phyloP scores from a whole-genome alignment of 2,329 filamentous ascomycete species.

The Microascus cirrosus region DNA sequence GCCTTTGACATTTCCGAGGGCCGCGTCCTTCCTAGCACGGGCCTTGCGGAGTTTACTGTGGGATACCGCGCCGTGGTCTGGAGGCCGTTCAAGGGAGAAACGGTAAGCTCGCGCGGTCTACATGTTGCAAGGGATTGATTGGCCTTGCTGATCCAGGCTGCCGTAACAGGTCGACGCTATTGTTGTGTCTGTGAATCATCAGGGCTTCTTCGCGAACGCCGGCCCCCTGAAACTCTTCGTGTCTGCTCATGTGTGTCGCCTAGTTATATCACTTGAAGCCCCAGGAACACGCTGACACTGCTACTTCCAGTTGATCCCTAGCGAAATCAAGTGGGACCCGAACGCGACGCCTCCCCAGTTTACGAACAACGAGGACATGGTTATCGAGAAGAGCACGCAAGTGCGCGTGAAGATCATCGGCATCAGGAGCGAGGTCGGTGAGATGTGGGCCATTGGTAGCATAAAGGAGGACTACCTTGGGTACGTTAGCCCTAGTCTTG shows the following conservation, averaged over 20 bases:
- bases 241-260: constrained; percentile 59
- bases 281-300: not conserved
- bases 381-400: constrained; percentile 88
- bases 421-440: constrained; percentile 82
- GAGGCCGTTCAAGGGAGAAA: constrained; percentile 96
- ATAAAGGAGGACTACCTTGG: constrained; percentile 78
- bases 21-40: constrained; percentile 81
- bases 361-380: constrained; percentile 87
- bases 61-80: constrained; percentile 93
- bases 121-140: constrained; percentile 6
- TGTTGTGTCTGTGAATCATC: constrained; percentile 80
- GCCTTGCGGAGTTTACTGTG: constrained; percentile 88
- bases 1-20: constrained; percentile 91
- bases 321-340: constrained; percentile 85
- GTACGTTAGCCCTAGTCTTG: constrained; percentile 20
- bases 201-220: constrained; percentile 82
- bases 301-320: constrained; percentile 64
- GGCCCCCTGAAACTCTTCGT: constrained; percentile 72
- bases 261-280: constrained; percentile 8
- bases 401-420: constrained; percentile 91
- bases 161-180: constrained; percentile 75
- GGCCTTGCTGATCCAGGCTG: constrained; percentile 12
- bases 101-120: constrained; percentile 47
- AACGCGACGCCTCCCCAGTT: constrained; percentile 96
- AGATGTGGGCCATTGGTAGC: constrained; percentile 94